Evolutionary conservation across 2,329 filamentous ascomycete species (phyloP), one percentile per base, ranked within the genome.

Genomic region (Aspergillus udagawae): DNA sequence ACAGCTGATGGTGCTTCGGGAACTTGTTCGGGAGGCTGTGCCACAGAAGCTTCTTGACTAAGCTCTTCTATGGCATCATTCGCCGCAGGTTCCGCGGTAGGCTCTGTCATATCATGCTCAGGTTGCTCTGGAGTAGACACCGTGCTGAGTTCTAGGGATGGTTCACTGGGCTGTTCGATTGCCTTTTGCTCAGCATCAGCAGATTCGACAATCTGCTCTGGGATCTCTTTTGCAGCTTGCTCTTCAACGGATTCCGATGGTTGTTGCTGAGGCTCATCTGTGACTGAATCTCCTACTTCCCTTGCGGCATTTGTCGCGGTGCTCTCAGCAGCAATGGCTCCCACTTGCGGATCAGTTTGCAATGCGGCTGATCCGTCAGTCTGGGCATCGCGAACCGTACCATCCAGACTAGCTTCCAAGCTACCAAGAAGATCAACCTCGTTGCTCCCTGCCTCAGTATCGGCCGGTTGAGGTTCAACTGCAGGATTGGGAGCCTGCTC

Each of bases 361-460:
- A 25, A 4, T 21, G 48, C 55, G 23, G 25, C 54, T 14, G 25
- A 55, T 32, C 59, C 48, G 17, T 54, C 57, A 25, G 10, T 45
- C 51, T 63, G 57, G 14, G 53, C 55, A 38, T 58, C 53, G 23
- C 47, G 51, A 10, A 49, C 44, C 35, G 35, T 44, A 25, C 55
- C 60, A 14, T 53, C 61, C 44, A 79, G 60, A 54, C 79, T 78
- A 25, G 73, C 73, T 61, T 82, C 79, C 25, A 82, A 63, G 55
- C 75, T 80, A 38, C 77, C 78, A 28, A 81, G 65, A 32, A 82
- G 63, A 67, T 82, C 79, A 29, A 75, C 65, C 53, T 78, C 76
- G 7, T 68, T 71, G 41, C 61, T 49, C 20, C 65, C 50, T 53
- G 47, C 32, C 21, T 44, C 14, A 21, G 53, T 45, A 32, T 48